Base-by-base conservation (phyloP, 768 basidiomycete species). In the Suillus hirtellus region DNA sequence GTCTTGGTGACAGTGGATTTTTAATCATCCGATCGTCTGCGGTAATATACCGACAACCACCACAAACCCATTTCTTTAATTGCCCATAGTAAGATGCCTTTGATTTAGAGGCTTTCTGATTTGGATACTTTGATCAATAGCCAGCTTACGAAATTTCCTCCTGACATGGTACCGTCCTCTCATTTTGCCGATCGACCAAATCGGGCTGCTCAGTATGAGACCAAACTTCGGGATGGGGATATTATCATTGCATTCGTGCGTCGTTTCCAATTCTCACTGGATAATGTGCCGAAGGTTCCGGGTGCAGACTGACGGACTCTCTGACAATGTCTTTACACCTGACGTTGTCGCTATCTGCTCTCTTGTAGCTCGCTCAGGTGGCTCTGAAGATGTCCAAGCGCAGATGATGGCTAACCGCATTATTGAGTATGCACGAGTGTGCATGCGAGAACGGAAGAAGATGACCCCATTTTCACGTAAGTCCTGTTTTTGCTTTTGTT, bases 1-100 rank as follows among this genome's bases (percentile, higher is more conserved):
- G 90, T 71, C 77, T 92, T 67, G 90, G 90, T n/a, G 90, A 92
- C 72, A 92, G 90, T 63, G 90, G 90, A 8, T 92, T 85, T 72
- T 79, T 84, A 65, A 86, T 92, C 53, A 84, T 91, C 63, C 87
- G 91, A 42, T 84, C 86, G 17, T 86, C 87, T 31, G 79, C 85
- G 15, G 79, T 92, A 35, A 77, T 89, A 50, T 80, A 92, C 71
- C 80, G 50, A 66, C 70, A 75, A 44, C 71, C 71, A 24, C 62
- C 31, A 0, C 75, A 75, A 61, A 75, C 76, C 1, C 75, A 75
- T 67, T 75, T 75, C 44, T 75, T 75, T 35, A 75, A 75, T 59
- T 75, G 75, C 38, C 75, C 75, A 1, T 60, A 76, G 75, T 75
- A 35, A 63, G 74, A 64, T 43, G 14, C 46, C 3, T 19, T 38